These are phyloP conservation scores for Cercospora janseana DNA, from an alignment of 2,329 filamentous ascomycete genomes.

Conservation along the genomic window DNA sequence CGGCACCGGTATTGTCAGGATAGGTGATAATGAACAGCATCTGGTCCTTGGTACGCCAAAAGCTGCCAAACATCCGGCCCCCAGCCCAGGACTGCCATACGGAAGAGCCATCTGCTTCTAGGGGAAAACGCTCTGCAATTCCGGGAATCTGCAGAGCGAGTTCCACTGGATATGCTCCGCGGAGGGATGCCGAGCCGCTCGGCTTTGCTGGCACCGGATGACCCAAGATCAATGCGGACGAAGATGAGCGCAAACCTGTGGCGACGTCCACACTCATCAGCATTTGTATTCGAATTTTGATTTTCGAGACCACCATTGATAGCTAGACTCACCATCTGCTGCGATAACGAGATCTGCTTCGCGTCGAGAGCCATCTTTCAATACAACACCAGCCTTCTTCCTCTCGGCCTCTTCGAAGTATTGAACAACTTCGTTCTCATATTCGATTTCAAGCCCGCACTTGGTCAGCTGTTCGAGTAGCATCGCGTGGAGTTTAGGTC, in stretches of 20 bases:
- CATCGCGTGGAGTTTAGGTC: slow-evolving; percentile 38
- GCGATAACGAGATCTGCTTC: slow-evolving; percentile 44
- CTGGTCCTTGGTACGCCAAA: neutral
- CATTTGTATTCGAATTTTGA: neutral
- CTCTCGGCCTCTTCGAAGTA: slow-evolving; percentile 46
- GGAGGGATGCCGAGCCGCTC: neutral
- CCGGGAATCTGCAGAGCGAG: neutral
- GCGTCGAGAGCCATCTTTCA: slow-evolving; percentile 43
- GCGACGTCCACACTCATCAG: too few species aligned
- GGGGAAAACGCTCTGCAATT: neutral
- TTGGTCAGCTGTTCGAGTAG: slow-evolving; percentile 51
- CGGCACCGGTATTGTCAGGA: neutral
- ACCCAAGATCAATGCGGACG: neutral
- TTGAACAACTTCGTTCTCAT: slow-evolving; percentile 44
- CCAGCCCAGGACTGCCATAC: neutral
- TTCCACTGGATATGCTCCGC: neutral
- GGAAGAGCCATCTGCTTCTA: neutral
- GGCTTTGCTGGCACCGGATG: neutral
- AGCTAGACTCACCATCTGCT: slow-evolving; percentile 41
- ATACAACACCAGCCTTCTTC: slow-evolving; percentile 30
- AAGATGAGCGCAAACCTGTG: neutral
- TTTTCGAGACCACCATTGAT: slow-evolving; percentile 10
- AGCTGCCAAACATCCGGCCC: neutral
- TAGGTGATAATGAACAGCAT: neutral
- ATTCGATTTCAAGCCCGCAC: slow-evolving; percentile 45